Conservation (phyloP, 176 grass and related monocot genomes). For the Avena insularis region DNA sequence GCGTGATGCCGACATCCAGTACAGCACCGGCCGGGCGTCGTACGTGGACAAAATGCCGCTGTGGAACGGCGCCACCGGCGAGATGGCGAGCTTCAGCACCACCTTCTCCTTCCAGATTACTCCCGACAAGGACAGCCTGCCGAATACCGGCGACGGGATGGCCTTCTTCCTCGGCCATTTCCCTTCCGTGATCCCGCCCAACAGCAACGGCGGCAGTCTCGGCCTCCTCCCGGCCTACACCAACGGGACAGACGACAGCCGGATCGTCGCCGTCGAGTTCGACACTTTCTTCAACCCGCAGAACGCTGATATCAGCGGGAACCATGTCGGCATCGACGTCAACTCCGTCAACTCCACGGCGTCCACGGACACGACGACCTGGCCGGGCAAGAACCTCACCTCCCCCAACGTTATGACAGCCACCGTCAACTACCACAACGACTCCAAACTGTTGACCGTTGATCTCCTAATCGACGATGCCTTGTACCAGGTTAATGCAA, state of each 20-base stretch:
- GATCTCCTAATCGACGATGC: neutral
- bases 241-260: neutral
- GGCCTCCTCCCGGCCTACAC: conserved; percentile 27
- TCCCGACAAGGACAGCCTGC: neutral
- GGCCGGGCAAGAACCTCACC: conserved; percentile 13
- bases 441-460: conserved; percentile 11
- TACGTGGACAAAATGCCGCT: neutral
- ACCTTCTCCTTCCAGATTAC: conserved; percentile 51
- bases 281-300: conserved; percentile 17
- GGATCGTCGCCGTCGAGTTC: conserved; percentile 58
- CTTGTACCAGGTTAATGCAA: neutral
- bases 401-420: neutral
- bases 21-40: neutral
- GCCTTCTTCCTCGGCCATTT: conserved; percentile 62
- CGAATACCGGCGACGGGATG: conserved; percentile 45
- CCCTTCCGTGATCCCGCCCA: neutral
- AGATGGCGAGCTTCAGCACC: conserved; percentile 46
- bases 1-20: neutral
- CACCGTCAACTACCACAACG: conserved; percentile 34
- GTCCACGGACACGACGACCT: neutral
- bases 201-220: neutral
- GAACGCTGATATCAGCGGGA: conserved; percentile 55
- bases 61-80: neutral
- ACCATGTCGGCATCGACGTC: conserved; percentile 75
- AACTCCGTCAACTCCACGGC: conserved; percentile 32